Conservation (phyloP, 2,329 filamentous ascomycete genomes). For the Aspergillus sp. region DNA sequence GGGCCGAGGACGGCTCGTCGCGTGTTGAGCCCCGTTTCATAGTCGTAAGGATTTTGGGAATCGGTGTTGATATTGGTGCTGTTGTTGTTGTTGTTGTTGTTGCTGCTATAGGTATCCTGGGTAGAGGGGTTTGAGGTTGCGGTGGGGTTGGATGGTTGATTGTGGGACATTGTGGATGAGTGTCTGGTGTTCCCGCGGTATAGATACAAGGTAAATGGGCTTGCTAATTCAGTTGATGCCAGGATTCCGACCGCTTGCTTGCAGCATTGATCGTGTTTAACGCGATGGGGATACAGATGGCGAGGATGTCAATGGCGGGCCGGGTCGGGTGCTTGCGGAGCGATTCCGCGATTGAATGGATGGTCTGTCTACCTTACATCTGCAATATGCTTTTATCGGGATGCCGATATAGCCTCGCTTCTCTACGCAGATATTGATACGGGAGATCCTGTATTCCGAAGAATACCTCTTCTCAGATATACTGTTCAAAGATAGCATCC, state of each 20-base stretch:
- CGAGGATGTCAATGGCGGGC: neutral
- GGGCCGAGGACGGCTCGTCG: constrained; percentile 62
- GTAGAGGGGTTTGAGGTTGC: neutral
- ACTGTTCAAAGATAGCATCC: neutral
- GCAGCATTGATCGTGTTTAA: too few relatives aligned
- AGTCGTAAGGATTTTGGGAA: constrained; percentile 52
- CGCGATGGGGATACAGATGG: neutral
- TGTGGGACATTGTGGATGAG: neutral
- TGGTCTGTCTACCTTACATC: too few relatives aligned
- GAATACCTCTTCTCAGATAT: neutral
- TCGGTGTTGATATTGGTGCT: neutral
- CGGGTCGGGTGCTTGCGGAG: neutral
- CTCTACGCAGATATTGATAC: neutral
- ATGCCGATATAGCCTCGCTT: neutral
- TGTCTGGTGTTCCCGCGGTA: too few relatives aligned
- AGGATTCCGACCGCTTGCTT: too few relatives aligned
- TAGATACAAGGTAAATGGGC: too few relatives aligned
- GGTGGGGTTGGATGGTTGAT: neutral
- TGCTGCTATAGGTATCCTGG: neutral
- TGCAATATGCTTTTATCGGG: neutral
- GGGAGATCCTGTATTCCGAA: neutral
- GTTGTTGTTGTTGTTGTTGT: neutral
- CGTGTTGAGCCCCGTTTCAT: constrained; percentile 61
- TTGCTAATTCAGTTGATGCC: too few relatives aligned
- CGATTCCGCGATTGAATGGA: neutral